phyloP scores from a whole-genome alignment of 768 basidiomycete genomes.

The Mycena epipterygia region DNA sequence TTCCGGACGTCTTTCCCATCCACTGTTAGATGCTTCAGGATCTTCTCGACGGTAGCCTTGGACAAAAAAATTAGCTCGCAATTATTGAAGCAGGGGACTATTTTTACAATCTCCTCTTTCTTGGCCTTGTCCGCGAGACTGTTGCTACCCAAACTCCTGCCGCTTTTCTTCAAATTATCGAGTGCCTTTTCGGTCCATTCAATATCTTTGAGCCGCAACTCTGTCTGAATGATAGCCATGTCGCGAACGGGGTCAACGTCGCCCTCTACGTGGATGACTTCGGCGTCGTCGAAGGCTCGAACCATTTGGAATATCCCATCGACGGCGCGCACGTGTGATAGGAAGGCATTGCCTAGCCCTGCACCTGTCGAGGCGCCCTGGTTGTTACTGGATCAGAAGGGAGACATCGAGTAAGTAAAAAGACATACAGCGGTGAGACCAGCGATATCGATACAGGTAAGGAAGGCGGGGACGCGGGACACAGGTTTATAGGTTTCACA shows the following conservation, averaged over 20 bases:
- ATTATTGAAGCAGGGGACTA: neutral
- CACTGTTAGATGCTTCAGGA: conserved; percentile 81
- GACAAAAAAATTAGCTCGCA: conserved; percentile 24
- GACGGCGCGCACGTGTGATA: conserved; percentile 97
- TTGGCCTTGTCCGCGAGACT: conserved; percentile 94
- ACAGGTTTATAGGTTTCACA: conserved; percentile 91
- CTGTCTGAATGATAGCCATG: conserved; percentile 97
- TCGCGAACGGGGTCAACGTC: conserved; percentile 96
- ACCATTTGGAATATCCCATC: conserved; percentile 99
- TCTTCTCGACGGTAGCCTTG: conserved; percentile 88
- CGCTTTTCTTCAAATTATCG: conserved; percentile 81
- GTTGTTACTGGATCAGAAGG: conserved; percentile 15
- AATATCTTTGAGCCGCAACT: conserved; percentile 95
- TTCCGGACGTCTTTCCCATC: conserved; percentile 94
- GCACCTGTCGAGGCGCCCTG: conserved; percentile 98
- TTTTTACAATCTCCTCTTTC: conserved; percentile 93
- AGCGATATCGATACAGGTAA: conserved; percentile 99
- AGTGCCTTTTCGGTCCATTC: conserved; percentile 98
- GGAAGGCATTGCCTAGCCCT: conserved; percentile 96
- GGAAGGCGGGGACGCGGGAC: conserved; percentile 90
- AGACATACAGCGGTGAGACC: conserved; percentile 89
- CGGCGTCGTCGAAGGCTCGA: conserved; percentile 98
- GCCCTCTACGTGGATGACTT: conserved; percentile 99
- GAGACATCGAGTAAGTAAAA: neutral
- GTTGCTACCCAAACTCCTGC: conserved; percentile 77